Conservation (phyloP, 73 alveolate genomes). For the Symbiodinium pilosum region DNA sequence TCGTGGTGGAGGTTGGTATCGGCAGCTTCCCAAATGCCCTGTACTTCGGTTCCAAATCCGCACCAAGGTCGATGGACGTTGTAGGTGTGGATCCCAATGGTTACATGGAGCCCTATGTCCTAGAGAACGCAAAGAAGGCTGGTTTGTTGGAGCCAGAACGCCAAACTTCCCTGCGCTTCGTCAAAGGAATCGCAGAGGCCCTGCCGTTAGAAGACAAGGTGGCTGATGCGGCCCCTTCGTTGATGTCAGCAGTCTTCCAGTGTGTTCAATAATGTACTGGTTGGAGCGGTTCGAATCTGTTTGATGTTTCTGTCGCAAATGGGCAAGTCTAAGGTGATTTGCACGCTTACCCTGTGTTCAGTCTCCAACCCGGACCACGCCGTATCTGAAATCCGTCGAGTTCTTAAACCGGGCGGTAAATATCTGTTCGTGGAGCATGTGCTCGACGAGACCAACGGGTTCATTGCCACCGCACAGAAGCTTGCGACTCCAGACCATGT, state of each 20-base stretch:
- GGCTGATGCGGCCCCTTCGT: constrained; percentile 44
- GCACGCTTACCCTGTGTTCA: constrained; percentile 83
- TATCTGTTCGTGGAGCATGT: constrained; percentile 36
- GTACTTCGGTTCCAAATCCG: constrained; percentile 63
- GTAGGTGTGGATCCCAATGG: constrained; percentile 84
- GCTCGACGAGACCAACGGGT: constrained; percentile 45
- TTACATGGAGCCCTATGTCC: constrained; percentile 16
- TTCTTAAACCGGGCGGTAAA: constrained; percentile 42
- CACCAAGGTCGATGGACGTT: constrained; percentile 59
- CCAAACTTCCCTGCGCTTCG: constrained; percentile 40
- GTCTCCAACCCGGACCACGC: constrained; percentile 45
- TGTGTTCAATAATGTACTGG: no score
- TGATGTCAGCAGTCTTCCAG: no score
- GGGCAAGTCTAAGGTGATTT: constrained; percentile 21
- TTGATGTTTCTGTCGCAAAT: no score
- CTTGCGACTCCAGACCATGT: constrained; percentile 87
- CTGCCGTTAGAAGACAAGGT: constrained; percentile 19
- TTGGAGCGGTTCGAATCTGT: no score
- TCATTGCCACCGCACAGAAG: constrained; percentile 67
- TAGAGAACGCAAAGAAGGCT: constrained; percentile 56
- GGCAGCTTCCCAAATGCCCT: constrained; percentile 82
- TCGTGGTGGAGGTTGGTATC: constrained; percentile 69
- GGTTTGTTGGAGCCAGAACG: constrained; percentile 44
- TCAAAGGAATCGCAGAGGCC: constrained; percentile 61
- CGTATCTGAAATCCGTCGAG: constrained; percentile 45